Evolutionary conservation across 192 early-diverging fungal species (phyloP), one percentile per base, ranked within the genome.

Genomic region (Coemansia sp.): DNA sequence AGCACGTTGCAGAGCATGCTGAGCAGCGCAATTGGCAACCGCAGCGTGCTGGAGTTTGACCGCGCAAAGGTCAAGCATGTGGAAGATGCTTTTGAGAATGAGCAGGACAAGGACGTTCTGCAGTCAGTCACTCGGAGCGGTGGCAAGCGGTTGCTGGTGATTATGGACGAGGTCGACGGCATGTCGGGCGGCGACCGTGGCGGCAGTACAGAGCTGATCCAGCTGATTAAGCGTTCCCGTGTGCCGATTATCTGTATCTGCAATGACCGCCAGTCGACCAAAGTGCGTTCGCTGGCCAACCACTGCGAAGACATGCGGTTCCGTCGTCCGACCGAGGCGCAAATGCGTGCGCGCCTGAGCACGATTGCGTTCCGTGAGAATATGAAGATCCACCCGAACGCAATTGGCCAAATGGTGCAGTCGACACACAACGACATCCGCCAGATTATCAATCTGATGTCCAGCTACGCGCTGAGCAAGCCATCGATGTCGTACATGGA

Each of bases 81-180:
- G 2, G 65, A 69, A 56, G 60, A 63, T 2, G 66, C 75, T 56
- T 37, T 59, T 52, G 51, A 72, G 38, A 55, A 69, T n/a, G 64
- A 69, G 47, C 49, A 61, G 15, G 69, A 81, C 39, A 58, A 48
- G 47, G 68, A 75, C 14, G 62, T 69, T 41, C 57, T 38, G 5
- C 29, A 56, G 14, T 62, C 61, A n/a, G 56, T 66, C 38, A 56
- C 27, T 7, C 27, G 48, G 27, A 75, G 68, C 48, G 78, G 78
- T 0, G 48, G 45, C 17, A 80, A 80, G 66, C 55, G 38, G 45
- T 50, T 80, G 19, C 85, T 96, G 0, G 73, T 99, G 5, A 90
- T 99, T 45, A 99, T 99, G 98, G 98, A 99, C 80, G 98, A 99
- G 72, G 94, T 97, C 1, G 98, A 99, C 73, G 98, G 98, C 29